Percentiles rank a stretch among this genome's conserved stretches.
phyloP scores from a whole-genome alignment of 2,329 filamentous ascomycete genomes.

The Drechmeria coniospora region DNA sequence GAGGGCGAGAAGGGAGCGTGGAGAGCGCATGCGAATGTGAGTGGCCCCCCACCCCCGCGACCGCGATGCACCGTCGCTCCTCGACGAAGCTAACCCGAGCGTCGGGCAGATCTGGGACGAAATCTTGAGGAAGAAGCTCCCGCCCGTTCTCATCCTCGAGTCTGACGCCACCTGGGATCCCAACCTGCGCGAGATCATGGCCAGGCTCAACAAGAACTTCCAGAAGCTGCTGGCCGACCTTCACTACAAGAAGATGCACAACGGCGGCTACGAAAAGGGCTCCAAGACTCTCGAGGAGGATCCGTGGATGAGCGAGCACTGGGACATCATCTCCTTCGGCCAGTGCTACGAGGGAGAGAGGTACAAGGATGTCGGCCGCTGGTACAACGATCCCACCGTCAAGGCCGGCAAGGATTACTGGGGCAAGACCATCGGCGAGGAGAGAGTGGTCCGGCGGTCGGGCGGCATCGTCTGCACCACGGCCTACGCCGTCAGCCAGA shows the following conservation, averaged over 20 bases:
- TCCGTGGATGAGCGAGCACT: conserved; percentile 1
- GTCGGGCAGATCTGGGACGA: conserved; percentile 11
- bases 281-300: background rate
- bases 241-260: too few species aligned
- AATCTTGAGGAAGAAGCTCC: conserved; percentile 8
- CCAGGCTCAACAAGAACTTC: conserved; percentile 6
- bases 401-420: conserved; percentile 6
- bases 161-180: conserved; percentile 15
- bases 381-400: conserved; percentile 7
- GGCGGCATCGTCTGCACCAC: conserved; percentile 12
- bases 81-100: too few species aligned
- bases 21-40: conserved; percentile 14
- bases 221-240: too few species aligned
- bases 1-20: conserved; percentile 11
- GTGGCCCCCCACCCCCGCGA: too few species aligned
- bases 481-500: conserved; percentile 12
- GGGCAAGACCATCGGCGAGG: conserved; percentile 6
- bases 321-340: conserved; percentile 1
- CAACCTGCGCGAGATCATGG: conserved; percentile 11
- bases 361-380: conserved; percentile 2
- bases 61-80: too few species aligned
- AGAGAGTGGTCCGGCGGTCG: conserved; percentile 11
- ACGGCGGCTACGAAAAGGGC: too few species aligned
- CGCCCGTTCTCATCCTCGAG: conserved; percentile 12
- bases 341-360: background rate